phyloP scores from a whole-genome alignment of 176 grass and related monocot genomes.

The Aegilops speltoides region DNA sequence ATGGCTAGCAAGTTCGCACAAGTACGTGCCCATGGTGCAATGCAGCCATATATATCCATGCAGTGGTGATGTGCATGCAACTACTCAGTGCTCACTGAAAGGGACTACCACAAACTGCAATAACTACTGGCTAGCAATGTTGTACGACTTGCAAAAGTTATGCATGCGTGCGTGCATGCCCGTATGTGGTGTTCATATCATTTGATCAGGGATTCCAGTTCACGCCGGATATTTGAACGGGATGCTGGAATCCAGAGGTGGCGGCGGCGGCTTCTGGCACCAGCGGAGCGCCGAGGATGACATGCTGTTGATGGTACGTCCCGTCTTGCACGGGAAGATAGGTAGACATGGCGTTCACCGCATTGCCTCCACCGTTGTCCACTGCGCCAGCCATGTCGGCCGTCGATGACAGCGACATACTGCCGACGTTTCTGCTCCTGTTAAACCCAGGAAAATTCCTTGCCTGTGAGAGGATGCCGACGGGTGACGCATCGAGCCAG shows the following conservation, averaged over 20 bases:
- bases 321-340: constrained; percentile 32
- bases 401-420: constrained; percentile 22
- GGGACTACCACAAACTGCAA: constrained; percentile 21
- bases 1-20: neutral
- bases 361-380: constrained; percentile 31
- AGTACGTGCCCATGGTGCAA: constrained; percentile 25
- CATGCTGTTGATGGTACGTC: constrained; percentile 27
- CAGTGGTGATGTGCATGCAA: constrained; percentile 29
- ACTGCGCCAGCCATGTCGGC: neutral
- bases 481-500: constrained; percentile 45
- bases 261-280: constrained; percentile 35
- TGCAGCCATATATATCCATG: constrained; percentile 37
- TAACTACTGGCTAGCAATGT: constrained; percentile 22
- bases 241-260: constrained; percentile 52
- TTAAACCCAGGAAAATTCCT: constrained; percentile 40
- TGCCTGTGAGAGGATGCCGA: constrained; percentile 25
- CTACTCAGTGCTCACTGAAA: constrained; percentile 30
- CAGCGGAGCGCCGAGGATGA: constrained; percentile 21
- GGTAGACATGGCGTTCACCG: constrained; percentile 22
- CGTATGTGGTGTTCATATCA: constrained; percentile 8
- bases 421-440: constrained; percentile 11
- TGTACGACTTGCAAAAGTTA: constrained; percentile 26
- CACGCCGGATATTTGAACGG: constrained; percentile 60
- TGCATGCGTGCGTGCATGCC: constrained; percentile 9
- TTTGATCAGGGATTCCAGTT: constrained; percentile 70